A percentile compares a stretch with the other conserved stretches of the same genome.
Conservation (phyloP, 2,329 filamentous ascomycete genomes). For the Daldinia eschscholtzii region DNA sequence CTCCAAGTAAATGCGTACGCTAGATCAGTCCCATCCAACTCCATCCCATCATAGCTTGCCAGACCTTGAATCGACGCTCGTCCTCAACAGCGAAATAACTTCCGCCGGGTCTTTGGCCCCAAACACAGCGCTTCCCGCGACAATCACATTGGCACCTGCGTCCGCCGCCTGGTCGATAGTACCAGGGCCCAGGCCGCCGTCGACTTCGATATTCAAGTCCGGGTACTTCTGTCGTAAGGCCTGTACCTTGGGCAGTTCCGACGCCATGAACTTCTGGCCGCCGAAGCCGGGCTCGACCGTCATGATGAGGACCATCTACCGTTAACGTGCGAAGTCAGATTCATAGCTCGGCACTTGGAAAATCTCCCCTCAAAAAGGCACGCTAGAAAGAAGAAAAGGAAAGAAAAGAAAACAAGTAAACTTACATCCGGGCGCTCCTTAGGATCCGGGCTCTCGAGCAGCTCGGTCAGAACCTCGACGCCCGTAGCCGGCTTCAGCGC, state of each 20-base stretch:
- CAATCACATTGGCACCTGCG: slow-evolving; percentile 97
- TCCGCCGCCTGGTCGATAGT: slow-evolving; percentile 96
- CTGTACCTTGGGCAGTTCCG: slow-evolving; percentile 92
- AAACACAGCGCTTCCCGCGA: slow-evolving; percentile 96
- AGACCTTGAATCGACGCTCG: slow-evolving; percentile 76
- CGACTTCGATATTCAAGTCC: slow-evolving; percentile 95
- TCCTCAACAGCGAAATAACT: slow-evolving; percentile 84
- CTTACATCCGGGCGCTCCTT: slow-evolving; percentile 92
- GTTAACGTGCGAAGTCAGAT: not conserved
- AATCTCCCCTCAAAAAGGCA: no score
- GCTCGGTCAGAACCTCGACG: slow-evolving; percentile 92
- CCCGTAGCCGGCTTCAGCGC: slow-evolving; percentile 94
- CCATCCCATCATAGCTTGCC: slow-evolving; percentile 54
- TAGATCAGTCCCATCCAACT: not conserved
- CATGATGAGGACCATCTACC: slow-evolving; percentile 97
- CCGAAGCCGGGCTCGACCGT: slow-evolving; percentile 98
- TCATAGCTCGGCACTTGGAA: no score
- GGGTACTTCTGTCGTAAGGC: slow-evolving; percentile 87
- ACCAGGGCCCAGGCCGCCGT: slow-evolving; percentile 87
- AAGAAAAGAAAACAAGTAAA: not conserved
- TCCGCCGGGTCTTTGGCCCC: slow-evolving; percentile 88
- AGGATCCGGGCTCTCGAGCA: slow-evolving; percentile 78
- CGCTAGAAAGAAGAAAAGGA: not conserved
- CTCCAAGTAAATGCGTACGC: not conserved
- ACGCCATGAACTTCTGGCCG: slow-evolving; percentile 98